Percentiles rank a stretch among this genome's conserved stretches.
phyloP scores from a whole-genome alignment of 495 filamentous ascomycete genomes.

The Penicillium salamii region DNA sequence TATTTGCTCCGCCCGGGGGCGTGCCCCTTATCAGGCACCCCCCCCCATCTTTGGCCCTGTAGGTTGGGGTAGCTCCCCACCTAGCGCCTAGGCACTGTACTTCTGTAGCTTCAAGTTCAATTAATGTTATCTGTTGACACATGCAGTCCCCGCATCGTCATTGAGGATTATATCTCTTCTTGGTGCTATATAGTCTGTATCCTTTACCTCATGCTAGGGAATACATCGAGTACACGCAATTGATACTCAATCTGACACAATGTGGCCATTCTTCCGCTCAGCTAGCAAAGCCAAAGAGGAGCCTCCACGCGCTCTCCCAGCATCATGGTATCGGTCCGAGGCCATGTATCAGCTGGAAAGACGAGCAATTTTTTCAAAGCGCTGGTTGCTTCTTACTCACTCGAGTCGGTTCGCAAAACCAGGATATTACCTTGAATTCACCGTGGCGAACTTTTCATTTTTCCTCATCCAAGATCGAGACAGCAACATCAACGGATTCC shows the following conservation, averaged over 20 bases:
- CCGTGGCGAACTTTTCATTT: conserved; percentile 36
- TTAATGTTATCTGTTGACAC: neutral
- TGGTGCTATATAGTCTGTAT: no score
- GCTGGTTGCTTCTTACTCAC: conserved; percentile 27
- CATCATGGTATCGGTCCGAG: conserved; percentile 46
- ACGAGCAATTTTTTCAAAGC: conserved; percentile 47
- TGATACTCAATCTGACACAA: no score
- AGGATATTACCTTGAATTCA: conserved; percentile 31
- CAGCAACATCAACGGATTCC: conserved; percentile 48
- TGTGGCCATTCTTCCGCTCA: conserved; percentile 60
- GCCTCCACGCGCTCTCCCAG: conserved; percentile 30
- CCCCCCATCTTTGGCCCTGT: no score
- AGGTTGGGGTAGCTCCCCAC: no score
- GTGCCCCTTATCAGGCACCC: no score
- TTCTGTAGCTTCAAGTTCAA: neutral
- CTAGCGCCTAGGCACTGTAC: neutral
- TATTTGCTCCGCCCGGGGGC: no score
- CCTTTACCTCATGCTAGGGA: no score
- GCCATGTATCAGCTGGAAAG: conserved; percentile 50
- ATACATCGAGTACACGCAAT: no score
- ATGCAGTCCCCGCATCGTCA: conserved; percentile 26
- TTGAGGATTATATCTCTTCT: no score
- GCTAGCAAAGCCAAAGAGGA: conserved; percentile 41
- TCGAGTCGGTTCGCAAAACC: conserved; percentile 28
- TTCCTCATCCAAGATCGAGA: conserved; percentile 44